Evolutionary conservation across 768 basidiomycete species (phyloP).

Genomic region (Suillus occidentalis): DNA sequence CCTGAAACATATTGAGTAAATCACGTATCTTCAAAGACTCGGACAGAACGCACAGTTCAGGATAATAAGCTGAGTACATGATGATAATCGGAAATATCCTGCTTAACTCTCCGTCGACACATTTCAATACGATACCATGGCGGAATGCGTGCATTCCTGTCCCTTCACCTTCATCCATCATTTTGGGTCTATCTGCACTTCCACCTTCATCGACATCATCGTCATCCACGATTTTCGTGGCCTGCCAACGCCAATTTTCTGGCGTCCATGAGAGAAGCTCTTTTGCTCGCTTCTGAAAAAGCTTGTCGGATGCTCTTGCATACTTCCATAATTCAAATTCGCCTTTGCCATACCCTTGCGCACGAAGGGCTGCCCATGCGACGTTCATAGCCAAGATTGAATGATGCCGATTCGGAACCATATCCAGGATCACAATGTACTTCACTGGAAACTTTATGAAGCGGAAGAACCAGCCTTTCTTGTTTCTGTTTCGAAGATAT

Average conservation of each 20-base stretch:
- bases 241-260: neutral
- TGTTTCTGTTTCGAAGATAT: slow-evolving; percentile 11
- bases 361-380: slow-evolving; percentile 33
- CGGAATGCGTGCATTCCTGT: too few relatives aligned
- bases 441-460: slow-evolving; percentile 33
- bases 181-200: too few relatives aligned
- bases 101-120: too few relatives aligned
- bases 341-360: slow-evolving; percentile 26
- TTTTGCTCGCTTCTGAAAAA: slow-evolving; percentile 16
- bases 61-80: too few relatives aligned
- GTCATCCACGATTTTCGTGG: slow-evolving; percentile 13
- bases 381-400: slow-evolving; percentile 19
- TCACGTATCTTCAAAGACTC: too few relatives aligned
- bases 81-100: too few relatives aligned
- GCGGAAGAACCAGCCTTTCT: slow-evolving; percentile 25
- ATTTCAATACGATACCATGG: too few relatives aligned
- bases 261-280: slow-evolving; percentile 24
- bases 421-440: slow-evolving; percentile 31
- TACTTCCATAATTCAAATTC: slow-evolving; percentile 18
- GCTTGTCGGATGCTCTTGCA: slow-evolving; percentile 16
- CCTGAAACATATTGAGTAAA: too few relatives aligned
- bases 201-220: neutral
- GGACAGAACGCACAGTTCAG: too few relatives aligned
- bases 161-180: too few relatives aligned
- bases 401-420: slow-evolving; percentile 15